Conservation (phyloP, 345 rosid genomes). For the Microthlaspi erraticum region DNA sequence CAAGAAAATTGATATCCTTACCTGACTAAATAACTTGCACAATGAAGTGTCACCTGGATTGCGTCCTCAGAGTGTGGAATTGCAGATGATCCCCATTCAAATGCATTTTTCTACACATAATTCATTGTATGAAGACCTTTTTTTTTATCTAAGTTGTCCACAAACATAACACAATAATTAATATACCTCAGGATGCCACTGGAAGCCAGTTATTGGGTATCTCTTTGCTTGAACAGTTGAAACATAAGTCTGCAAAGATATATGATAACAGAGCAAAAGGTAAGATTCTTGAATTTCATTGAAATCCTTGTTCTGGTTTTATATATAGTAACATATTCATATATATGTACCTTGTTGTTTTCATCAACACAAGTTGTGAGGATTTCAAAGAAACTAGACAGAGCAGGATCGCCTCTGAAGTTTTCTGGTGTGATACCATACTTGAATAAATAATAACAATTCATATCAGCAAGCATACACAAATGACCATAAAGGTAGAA, state of each 20-base stretch:
- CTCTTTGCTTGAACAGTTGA: constrained; percentile 75
- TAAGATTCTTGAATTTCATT: not conserved
- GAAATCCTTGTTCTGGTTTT: constrained; percentile 15
- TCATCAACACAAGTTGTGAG: constrained; percentile 77
- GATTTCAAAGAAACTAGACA: constrained; percentile 74
- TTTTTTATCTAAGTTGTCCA: not conserved
- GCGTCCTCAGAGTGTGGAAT: constrained; percentile 95
- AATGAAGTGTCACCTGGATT: constrained; percentile 81
- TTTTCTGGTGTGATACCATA: constrained; percentile 75
- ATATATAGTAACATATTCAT: no score
- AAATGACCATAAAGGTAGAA: constrained; percentile 1
- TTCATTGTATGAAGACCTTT: not conserved
- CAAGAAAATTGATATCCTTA: constrained; percentile 38
- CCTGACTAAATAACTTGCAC: constrained; percentile 84
- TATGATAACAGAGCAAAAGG: not conserved
- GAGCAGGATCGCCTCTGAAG: constrained; percentile 51
- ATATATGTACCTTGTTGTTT: constrained; percentile 56
- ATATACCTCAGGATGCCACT: constrained; percentile 95
- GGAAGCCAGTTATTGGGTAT: constrained; percentile 91
- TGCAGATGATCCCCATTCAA: constrained; percentile 79
- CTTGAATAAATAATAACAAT: constrained; percentile 47
- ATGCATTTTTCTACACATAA: constrained; percentile 82
- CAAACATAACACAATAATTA: not conserved
- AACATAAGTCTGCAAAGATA: constrained; percentile 68
- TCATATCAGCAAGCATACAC: not conserved